Conservation (phyloP, 352 stramenopile species). For the Globisporangium polare region DNA sequence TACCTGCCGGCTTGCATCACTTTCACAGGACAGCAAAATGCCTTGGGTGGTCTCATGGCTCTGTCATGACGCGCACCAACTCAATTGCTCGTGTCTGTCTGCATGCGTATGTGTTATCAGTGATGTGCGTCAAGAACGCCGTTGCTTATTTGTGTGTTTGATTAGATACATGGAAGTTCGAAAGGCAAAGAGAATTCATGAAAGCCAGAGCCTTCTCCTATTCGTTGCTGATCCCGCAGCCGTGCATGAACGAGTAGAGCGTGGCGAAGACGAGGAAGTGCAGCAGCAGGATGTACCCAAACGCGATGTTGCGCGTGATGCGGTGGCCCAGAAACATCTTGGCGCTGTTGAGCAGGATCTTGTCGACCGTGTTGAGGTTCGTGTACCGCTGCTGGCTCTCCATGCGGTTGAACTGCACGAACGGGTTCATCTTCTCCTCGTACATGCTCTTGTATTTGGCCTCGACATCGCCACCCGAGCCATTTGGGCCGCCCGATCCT, state of each 20-base stretch:
- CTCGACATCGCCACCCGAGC: constrained; percentile 43
- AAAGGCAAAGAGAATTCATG: not conserved
- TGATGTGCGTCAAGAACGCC: not conserved
- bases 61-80: too few relatives aligned
- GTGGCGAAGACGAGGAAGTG: constrained; percentile 84
- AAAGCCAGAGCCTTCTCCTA: constrained; percentile 5
- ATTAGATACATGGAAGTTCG: not conserved
- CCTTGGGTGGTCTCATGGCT: too few relatives aligned
- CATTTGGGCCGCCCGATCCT: constrained; percentile 12
- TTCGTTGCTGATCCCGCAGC: constrained; percentile 75
- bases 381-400: constrained; percentile 87
- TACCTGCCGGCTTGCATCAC: too few relatives aligned
- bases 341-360: constrained; percentile 87
- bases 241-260: constrained; percentile 86
- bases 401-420: constrained; percentile 90
- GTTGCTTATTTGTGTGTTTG: not conserved
- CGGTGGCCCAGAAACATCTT: constrained; percentile 78
- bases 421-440: constrained; percentile 91
- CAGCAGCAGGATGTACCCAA: constrained; percentile 82
- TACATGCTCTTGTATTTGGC: constrained; percentile 85
- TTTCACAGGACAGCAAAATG: too few relatives aligned
- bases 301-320: constrained; percentile 79
- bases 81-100: too few relatives aligned
- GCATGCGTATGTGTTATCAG: too few relatives aligned
- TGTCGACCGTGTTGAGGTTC: constrained; percentile 89